Base-by-base conservation (phyloP, 192 early-diverging fungal species). In the Coemansia sp. region DNA sequence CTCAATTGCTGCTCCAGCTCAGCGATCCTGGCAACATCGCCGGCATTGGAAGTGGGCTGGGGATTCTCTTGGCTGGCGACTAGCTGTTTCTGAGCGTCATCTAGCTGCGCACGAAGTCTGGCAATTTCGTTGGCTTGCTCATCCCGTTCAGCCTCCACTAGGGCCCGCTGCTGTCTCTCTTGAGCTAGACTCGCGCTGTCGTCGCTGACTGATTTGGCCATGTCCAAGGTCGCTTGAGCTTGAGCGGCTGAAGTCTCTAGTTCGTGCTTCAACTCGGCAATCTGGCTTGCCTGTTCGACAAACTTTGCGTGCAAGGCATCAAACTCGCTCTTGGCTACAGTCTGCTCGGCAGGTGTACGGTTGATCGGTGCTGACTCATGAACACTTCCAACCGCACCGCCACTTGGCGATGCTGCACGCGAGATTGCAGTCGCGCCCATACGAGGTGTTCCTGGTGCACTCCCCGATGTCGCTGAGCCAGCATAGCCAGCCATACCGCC, bases 401-500 rank as follows among this genome's bases (percentile, higher is more conserved):
- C 47, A 36, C 67, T 62, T 13, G 83, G 75, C 18, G 83, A 80
- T 1, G 44, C 75, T 16, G 79, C 50, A 12, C 78, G 78, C 13
- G 75, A 78, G 31, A 68, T 46, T 1, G 66, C 43, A 6, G 72
- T 22, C 18, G 67, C 71, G 3, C 57, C 68, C 41, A 79, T 57
- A 31, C 53, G 16, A 34, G 82, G 78, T 2, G 82, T 79, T 12
- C 76, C 82, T 0, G 76, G 76, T 9, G 60, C 53, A 61, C 71
- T 84, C 16, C 67, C 70, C 13, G 72, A 63, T 16, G 65, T 52
- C 5, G 31, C 44, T 3, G 78, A 70, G 38, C 64, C 65, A 3
- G 71, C 65, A 43, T 73, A 74, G 12, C 79, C 66, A 27, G 72
- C 70, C 70, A 76, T 76, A 18, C 70, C 72, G 55, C 79, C 73